Conservation (phyloP, 257 asterid species). For the Solanum boliviense region DNA sequence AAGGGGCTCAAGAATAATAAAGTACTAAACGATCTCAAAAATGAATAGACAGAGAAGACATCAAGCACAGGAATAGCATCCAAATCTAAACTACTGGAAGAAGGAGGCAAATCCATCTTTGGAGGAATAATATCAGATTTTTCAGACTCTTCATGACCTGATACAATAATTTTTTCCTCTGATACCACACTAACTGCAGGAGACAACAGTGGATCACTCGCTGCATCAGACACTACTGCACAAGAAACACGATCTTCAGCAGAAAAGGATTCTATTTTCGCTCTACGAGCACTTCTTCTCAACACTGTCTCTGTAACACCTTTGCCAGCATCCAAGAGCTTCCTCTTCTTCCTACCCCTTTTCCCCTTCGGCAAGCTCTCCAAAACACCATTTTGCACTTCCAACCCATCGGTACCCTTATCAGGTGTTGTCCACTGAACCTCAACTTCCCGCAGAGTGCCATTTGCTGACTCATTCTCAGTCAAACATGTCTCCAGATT, state of each 20-base stretch:
- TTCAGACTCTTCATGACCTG: slow-evolving; percentile 16
- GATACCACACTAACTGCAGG: slow-evolving; percentile 53
- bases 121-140: slow-evolving; percentile 32
- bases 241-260: slow-evolving; percentile 27
- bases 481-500: neutral
- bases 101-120: slow-evolving; percentile 61
- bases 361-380: slow-evolving; percentile 26
- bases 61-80: slow-evolving; percentile 55
- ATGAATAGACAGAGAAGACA: slow-evolving; percentile 66
- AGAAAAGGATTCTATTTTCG: slow-evolving; percentile 25
- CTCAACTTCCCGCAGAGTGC: slow-evolving; percentile 6
- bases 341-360: slow-evolving; percentile 54
- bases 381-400: slow-evolving; percentile 18
- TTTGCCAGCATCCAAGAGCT: slow-evolving; percentile 11
- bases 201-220: slow-evolving; percentile 30
- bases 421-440: neutral
- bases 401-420: slow-evolving; percentile 6
- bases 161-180: slow-evolving; percentile 29
- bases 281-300: slow-evolving; percentile 90
- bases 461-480: neutral
- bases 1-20: slow-evolving; percentile 83
- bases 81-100: slow-evolving; percentile 52
- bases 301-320: slow-evolving; percentile 46
- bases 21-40: slow-evolving; percentile 92
- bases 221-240: slow-evolving; percentile 23